These are phyloP conservation scores for Ophiosphaerella narmari DNA, from an alignment of 2,329 filamentous ascomycete species.

Conservation along the genomic window DNA sequence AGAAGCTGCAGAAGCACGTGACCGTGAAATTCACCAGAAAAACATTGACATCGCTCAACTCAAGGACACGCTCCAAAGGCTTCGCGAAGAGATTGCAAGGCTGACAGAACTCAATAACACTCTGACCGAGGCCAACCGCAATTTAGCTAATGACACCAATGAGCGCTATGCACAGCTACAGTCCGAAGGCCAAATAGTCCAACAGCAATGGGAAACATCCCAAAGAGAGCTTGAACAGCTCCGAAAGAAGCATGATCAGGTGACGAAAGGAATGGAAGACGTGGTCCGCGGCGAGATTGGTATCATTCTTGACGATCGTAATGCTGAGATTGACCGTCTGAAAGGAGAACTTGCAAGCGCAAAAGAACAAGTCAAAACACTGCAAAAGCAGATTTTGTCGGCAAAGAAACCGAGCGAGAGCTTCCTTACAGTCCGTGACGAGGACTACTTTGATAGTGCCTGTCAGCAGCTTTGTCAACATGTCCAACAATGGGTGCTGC, in stretches of 20 bases:
- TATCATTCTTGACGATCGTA: slow-evolving; percentile 74
- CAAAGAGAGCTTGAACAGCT: slow-evolving; percentile 71
- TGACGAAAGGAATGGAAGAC: slow-evolving; percentile 66
- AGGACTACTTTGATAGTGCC: slow-evolving; percentile 92
- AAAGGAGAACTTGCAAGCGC: slow-evolving; percentile 78
- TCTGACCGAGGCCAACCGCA: slow-evolving; percentile 75
- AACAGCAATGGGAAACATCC: slow-evolving; percentile 62
- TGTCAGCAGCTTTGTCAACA: slow-evolving; percentile 95
- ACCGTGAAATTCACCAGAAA: slow-evolving; percentile 75
- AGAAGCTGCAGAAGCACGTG: slow-evolving; percentile 65
- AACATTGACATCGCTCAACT: slow-evolving; percentile 86
- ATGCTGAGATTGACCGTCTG: slow-evolving; percentile 79
- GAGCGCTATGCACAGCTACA: slow-evolving; percentile 71
- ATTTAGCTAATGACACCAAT: slow-evolving; percentile 75
- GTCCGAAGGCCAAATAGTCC: slow-evolving; percentile 62
- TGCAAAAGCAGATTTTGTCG: slow-evolving; percentile 64
- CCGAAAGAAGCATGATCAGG: slow-evolving; percentile 64
- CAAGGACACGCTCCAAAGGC: slow-evolving; percentile 74
- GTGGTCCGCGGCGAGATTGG: slow-evolving; percentile 66
- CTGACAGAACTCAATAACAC: slow-evolving; percentile 82
- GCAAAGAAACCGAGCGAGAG: slow-evolving; percentile 65
- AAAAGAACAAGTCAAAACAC: slow-evolving; percentile 61
- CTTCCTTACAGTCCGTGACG: slow-evolving; percentile 80
- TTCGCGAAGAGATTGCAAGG: slow-evolving; percentile 80
- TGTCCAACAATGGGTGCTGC: slow-evolving; percentile 95